phyloP scores from a whole-genome alignment of 257 asterid species.

The Plantago major region DNA sequence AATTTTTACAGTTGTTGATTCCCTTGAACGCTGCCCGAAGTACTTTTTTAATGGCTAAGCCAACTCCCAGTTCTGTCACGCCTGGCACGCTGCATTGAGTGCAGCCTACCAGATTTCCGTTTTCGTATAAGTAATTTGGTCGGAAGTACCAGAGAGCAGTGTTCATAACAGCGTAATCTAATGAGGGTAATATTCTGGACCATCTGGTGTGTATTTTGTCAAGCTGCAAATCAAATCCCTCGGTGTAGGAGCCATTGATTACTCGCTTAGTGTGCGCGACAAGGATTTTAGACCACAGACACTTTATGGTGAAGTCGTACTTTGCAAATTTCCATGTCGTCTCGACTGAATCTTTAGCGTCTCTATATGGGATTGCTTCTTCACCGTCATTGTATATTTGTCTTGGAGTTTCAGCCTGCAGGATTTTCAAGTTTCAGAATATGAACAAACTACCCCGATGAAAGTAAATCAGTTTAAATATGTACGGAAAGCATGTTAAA shows the following conservation, averaged over 20 bases:
- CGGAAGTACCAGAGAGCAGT: background rate
- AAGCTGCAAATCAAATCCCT: background rate
- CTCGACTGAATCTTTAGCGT: background rate
- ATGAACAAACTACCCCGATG: no score
- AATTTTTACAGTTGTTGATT: background rate
- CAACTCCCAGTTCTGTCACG: background rate
- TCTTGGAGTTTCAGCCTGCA: constrained; percentile 10
- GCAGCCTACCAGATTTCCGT: background rate
- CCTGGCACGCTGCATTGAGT: constrained; percentile 1
- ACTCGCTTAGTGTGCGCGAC: background rate
- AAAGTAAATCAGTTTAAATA: no score
- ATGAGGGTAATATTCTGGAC: background rate
- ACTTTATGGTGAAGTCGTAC: constrained; percentile 34
- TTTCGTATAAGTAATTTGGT: background rate
- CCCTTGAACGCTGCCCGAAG: background rate
- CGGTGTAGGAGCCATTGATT: background rate
- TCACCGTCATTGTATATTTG: constrained; percentile 19
- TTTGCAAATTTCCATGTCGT: constrained; percentile 49
- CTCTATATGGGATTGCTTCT: background rate
- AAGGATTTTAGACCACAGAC: constrained; percentile 35
- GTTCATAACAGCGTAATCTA: background rate
- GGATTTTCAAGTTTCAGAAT: background rate
- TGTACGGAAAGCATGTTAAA: no score
- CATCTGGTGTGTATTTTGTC: background rate
- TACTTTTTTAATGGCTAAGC: background rate